Evolutionary conservation across 805 yeast species (phyloP).

Genomic region (Cephaloascus fragrans): DNA sequence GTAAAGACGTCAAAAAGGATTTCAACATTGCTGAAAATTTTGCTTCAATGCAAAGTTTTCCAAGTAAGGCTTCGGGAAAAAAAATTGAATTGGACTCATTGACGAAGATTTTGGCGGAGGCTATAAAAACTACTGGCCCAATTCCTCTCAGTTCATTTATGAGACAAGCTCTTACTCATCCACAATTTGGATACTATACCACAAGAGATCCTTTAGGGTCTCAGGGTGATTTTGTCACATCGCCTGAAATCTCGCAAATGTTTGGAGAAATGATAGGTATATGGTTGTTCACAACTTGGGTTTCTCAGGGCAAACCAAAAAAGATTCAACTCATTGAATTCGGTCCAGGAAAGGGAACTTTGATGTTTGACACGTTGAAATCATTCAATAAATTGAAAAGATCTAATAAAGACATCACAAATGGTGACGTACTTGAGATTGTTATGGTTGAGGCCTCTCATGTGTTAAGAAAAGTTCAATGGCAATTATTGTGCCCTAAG

Average conservation of each 20-base stretch:
- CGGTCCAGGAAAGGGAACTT: conserved; percentile 82
- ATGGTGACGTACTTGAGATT: conserved; percentile 15
- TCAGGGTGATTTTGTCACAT: conserved; percentile 71
- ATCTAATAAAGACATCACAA: conserved; percentile 7
- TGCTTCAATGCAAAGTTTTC: conserved; percentile 25
- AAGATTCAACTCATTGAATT: conserved; percentile 54
- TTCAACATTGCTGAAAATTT: conserved; percentile 23
- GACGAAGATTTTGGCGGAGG: conserved; percentile 26
- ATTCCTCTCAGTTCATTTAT: conserved; percentile 63
- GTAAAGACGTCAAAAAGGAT: conserved; percentile 25
- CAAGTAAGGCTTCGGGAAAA: conserved; percentile 6
- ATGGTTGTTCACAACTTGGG: conserved; percentile 56
- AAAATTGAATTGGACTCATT: conserved; percentile 3
- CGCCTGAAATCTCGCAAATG: conserved; percentile 81
- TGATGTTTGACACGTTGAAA: conserved; percentile 54
- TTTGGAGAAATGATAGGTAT: conserved; percentile 81
- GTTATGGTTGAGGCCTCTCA: conserved; percentile 66
- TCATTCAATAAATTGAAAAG: conserved; percentile 29
- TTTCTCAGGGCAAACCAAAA: conserved; percentile 42
- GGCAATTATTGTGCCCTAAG: conserved; percentile 33
- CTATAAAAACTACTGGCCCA: conserved; percentile 67
- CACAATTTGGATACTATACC: conserved; percentile 70
- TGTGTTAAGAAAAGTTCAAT: conserved; percentile 50
- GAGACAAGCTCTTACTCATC: conserved; percentile 76
- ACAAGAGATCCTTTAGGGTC: conserved; percentile 63